Evolutionary conservation across 2,329 filamentous ascomycete genomes (phyloP).

Genomic region (Fusarium tjaetaba): DNA sequence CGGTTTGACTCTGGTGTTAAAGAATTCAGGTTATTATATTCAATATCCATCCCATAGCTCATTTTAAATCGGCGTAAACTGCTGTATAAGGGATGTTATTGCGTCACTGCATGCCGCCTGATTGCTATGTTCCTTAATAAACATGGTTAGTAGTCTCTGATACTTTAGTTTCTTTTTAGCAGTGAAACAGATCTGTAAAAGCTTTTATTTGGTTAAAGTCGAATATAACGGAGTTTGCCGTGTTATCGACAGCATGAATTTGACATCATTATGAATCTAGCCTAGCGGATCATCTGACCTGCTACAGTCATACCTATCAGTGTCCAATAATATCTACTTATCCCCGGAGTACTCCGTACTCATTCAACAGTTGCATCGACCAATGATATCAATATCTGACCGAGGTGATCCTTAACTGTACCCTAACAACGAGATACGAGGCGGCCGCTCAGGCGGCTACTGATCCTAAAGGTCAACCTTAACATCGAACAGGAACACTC

Average conservation of each 20-base stretch:
- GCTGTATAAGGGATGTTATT: rapidly evolving
- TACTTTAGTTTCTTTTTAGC: background rate
- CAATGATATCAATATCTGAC: background rate
- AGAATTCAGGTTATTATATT: too few species aligned
- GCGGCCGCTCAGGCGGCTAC: background rate
- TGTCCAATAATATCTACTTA: background rate
- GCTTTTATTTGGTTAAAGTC: rapidly evolving
- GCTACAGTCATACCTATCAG: background rate
- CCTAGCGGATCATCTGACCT: background rate
- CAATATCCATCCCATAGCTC: background rate
- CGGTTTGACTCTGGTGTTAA: rapidly evolving
- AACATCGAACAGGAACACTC: background rate
- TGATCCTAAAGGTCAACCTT: background rate
- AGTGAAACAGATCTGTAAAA: background rate
- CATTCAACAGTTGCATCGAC: background rate
- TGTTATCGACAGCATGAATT: too few species aligned
- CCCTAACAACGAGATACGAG: background rate
- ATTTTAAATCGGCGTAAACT: background rate
- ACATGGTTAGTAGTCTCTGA: background rate
- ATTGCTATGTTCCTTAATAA: too few species aligned
- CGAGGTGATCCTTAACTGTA: background rate
- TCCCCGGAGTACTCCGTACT: too few species aligned
- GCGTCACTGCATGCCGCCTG: too few species aligned
- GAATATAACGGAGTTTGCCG: background rate
- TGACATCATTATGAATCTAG: background rate